A percentile compares a stretch with the other conserved stretches of the same genome.
These are phyloP conservation scores for Bipolaris gigantea DNA, from an alignment of 2,329 filamentous ascomycete genomes.

Conservation along the genomic window DNA sequence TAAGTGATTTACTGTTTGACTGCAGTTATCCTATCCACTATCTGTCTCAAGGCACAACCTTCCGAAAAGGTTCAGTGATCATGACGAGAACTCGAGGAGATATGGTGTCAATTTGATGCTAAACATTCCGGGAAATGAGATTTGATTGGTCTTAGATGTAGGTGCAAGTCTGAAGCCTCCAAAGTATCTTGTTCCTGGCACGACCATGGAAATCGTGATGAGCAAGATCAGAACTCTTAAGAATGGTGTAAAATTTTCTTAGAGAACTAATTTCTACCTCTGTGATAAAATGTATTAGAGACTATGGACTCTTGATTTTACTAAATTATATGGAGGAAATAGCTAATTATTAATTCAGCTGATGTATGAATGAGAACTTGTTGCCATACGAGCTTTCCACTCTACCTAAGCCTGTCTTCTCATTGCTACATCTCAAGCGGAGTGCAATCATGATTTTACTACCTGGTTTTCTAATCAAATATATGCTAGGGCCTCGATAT, in stretches of 20 bases:
- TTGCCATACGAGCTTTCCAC: not conserved
- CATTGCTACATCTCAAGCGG: not conserved
- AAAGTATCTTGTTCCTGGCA: too few relatives aligned
- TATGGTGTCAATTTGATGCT: too few relatives aligned
- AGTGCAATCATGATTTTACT: too few relatives aligned
- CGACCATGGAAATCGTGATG: conserved; percentile 11
- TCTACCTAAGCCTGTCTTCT: not conserved
- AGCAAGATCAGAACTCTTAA: conserved; percentile 22
- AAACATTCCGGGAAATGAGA: too few relatives aligned
- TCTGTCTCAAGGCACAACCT: too few relatives aligned
- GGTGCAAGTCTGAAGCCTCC: too few relatives aligned
- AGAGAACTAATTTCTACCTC: not conserved
- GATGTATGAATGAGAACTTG: not conserved
- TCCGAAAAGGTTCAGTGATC: too few relatives aligned
- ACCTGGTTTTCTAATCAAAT: not conserved
- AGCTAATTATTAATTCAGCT: not conserved
- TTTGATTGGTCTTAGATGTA: too few relatives aligned
- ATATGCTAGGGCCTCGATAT: conserved; percentile 47
- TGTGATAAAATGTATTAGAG: not conserved
- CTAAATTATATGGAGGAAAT: not conserved
- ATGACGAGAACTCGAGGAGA: too few relatives aligned
- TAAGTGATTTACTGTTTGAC: too few relatives aligned
- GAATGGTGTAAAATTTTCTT: conserved; percentile 14
- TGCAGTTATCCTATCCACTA: too few relatives aligned
- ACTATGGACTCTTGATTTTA: not conserved